phyloP scores from a whole-genome alignment of 768 basidiomycete genomes.

The Auriscalpium microsporum region DNA sequence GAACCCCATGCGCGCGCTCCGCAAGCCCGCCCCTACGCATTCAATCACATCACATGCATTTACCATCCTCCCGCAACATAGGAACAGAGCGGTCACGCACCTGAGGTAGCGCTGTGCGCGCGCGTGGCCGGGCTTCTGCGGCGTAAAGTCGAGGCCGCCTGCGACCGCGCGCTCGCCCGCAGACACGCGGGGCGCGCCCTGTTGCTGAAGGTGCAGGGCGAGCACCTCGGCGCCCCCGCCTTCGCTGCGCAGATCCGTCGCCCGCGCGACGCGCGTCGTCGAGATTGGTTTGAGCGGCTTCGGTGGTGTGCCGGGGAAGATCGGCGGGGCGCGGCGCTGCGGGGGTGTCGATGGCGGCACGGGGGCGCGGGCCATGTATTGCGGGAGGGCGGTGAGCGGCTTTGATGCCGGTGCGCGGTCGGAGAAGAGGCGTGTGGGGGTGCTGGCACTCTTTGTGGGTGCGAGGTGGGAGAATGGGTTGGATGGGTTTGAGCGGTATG shows the following conservation, averaged over 20 bases:
- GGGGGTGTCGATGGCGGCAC: constrained; percentile 6
- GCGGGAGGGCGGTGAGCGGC: background rate
- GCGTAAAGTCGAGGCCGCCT: constrained; percentile 51
- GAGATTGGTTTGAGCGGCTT: constrained; percentile 36
- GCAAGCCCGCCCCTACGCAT: constrained; percentile 46
- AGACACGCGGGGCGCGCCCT: constrained; percentile 29
- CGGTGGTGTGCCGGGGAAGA: background rate
- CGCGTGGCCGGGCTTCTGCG: constrained; percentile 36
- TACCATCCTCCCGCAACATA: background rate
- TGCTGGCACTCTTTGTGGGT: background rate
- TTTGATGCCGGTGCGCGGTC: background rate
- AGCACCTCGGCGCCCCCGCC: constrained; percentile 41
- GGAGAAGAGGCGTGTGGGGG: background rate
- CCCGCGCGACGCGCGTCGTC: constrained; percentile 42
- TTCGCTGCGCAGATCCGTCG: constrained; percentile 45
- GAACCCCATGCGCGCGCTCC: constrained; percentile 36
- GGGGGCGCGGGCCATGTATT: background rate
- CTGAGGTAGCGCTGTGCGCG: constrained; percentile 33
- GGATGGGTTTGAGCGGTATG: background rate
- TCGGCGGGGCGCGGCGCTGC: background rate
- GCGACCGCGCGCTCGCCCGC: constrained; percentile 29
- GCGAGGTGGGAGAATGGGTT: background rate
- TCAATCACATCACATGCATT: background rate
- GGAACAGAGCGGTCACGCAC: constrained; percentile 34
- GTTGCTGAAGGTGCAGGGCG: constrained; percentile 44